Evolutionary conservation across 2,329 filamentous ascomycete species (phyloP).

Genomic region (Sporothrix pallida): DNA sequence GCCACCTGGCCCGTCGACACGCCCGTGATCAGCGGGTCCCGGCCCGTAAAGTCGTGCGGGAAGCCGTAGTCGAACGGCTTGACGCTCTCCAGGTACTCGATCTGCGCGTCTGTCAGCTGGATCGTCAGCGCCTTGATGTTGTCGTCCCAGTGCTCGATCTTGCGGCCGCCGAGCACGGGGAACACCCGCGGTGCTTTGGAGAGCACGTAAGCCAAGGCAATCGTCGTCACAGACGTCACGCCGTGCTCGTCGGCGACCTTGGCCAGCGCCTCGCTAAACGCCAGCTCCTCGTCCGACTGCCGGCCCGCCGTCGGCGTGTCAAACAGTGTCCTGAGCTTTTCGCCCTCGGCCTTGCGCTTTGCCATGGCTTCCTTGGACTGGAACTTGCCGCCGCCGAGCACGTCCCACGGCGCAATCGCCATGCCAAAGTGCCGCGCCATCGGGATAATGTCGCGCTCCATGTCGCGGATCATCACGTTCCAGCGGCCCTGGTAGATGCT

Average conservation of each 20-base stretch:
- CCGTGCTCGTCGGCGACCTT: slow-evolving; percentile 64
- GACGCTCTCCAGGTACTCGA: slow-evolving; percentile 60
- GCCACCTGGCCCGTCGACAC: slow-evolving; percentile 22
- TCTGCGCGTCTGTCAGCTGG: slow-evolving; percentile 56
- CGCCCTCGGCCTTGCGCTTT: slow-evolving; percentile 42
- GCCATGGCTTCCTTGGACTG: slow-evolving; percentile 49
- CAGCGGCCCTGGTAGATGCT: slow-evolving; percentile 51
- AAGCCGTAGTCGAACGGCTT: slow-evolving; percentile 62
- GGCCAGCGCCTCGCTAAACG: slow-evolving; percentile 63
- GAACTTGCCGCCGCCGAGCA: slow-evolving; percentile 59
- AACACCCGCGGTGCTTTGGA: slow-evolving; percentile 60
- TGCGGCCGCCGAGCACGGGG: slow-evolving; percentile 59
- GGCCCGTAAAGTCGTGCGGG: slow-evolving; percentile 52
- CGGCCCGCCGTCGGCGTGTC: slow-evolving; percentile 35
- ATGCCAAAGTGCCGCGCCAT: slow-evolving; percentile 51
- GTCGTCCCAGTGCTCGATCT: slow-evolving; percentile 56
- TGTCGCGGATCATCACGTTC: slow-evolving; percentile 43
- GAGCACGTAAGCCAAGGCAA: slow-evolving; percentile 61
- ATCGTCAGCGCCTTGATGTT: slow-evolving; percentile 63
- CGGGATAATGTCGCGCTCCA: slow-evolving; percentile 52
- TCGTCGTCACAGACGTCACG: slow-evolving; percentile 61
- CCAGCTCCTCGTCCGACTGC: slow-evolving; percentile 56
- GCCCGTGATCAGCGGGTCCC: slow-evolving; percentile 39
- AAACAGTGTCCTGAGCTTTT: slow-evolving; percentile 47
- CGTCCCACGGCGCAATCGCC: slow-evolving; percentile 66